Conservation (phyloP, 2,329 filamentous ascomycete species). For the Paramyrothecium roridum region DNA sequence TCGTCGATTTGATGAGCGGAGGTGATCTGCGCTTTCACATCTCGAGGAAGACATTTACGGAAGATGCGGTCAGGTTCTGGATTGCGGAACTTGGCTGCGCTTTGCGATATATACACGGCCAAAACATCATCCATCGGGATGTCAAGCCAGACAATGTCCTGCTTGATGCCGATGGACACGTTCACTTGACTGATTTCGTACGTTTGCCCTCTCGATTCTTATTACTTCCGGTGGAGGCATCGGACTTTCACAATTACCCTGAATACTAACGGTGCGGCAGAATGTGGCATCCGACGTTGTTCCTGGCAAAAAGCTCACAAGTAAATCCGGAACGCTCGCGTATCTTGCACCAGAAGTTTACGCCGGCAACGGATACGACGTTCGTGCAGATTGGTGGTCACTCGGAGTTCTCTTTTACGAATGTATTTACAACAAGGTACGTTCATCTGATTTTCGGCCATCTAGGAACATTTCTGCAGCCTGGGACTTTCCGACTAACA, state of each 20-base stretch:
- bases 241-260: no score
- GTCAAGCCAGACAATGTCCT: constrained; percentile 91
- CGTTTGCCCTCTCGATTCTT: no score
- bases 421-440: constrained; percentile 97
- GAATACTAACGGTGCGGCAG: constrained; percentile 41
- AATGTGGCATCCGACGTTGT: constrained; percentile 95
- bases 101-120: constrained; percentile 78
- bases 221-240: no score
- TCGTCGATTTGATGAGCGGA: constrained; percentile 97
- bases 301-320: constrained; percentile 78
- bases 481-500: constrained; percentile 8
- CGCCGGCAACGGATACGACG: constrained; percentile 80
- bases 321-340: constrained; percentile 93
- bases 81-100: constrained; percentile 92
- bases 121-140: constrained; percentile 87
- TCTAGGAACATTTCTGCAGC: neutral
- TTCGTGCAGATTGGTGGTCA: constrained; percentile 97
- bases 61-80: constrained; percentile 96
- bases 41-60: constrained; percentile 94
- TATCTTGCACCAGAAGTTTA: constrained; percentile 97
- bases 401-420: constrained; percentile 98
- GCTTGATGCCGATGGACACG: constrained; percentile 84
- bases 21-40: constrained; percentile 97
- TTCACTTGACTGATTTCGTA: constrained; percentile 97
- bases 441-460: constrained; percentile 22